A percentile compares a stretch with the other conserved stretches of the same genome.
Conservation (phyloP, 257 asterid genomes). For the Penstemon davidsonii region DNA sequence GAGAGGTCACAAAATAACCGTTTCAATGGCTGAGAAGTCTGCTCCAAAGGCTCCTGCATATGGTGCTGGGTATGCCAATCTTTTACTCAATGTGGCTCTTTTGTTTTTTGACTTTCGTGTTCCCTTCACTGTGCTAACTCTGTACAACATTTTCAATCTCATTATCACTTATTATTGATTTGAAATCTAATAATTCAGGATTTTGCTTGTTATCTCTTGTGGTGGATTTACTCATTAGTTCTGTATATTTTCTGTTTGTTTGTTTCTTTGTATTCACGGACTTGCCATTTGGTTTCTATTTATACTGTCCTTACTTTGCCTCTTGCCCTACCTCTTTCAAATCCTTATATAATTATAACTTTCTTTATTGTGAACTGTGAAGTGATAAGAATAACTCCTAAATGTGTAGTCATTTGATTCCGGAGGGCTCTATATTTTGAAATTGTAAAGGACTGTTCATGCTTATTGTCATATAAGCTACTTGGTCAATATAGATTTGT, state of each 20-base stretch:
- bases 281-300: too few species aligned
- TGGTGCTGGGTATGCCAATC: slow-evolving; percentile 69
- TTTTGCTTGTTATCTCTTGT: background rate
- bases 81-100: background rate
- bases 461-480: background rate
- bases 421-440: too few species aligned
- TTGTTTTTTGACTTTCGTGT: background rate
- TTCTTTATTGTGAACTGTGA: too few species aligned
- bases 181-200: background rate
- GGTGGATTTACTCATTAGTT: background rate
- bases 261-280: too few species aligned
- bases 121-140: background rate
- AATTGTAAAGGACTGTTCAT: background rate
- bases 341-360: too few species aligned
- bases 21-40: slow-evolving; percentile 95
- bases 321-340: too few species aligned
- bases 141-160: too few species aligned
- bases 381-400: too few species aligned
- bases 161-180: too few species aligned
- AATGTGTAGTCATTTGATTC: background rate
- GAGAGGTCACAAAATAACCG: slow-evolving; percentile 83
- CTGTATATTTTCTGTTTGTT: too few species aligned
- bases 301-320: too few species aligned
- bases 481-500: background rate
- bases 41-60: slow-evolving; percentile 82